phyloP scores from a whole-genome alignment of 768 basidiomycete species.

The Scleroderma bovista region DNA sequence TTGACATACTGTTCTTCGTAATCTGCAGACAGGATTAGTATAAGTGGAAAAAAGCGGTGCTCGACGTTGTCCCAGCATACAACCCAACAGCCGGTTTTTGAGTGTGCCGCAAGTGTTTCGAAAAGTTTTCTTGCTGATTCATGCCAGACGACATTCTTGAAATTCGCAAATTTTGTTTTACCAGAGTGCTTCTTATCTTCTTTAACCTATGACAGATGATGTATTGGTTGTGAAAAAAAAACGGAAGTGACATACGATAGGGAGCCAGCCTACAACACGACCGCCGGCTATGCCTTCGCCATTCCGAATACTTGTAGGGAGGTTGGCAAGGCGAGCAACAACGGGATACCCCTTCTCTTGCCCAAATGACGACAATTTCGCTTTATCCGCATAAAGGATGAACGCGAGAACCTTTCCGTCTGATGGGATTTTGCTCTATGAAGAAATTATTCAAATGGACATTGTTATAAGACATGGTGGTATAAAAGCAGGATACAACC shows the following conservation, averaged over 20 bases:
- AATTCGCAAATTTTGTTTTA: slow-evolving; percentile 4
- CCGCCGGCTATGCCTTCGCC: slow-evolving; percentile 30
- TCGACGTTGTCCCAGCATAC: slow-evolving; percentile 26
- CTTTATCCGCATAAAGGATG: slow-evolving; percentile 37
- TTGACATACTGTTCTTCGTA: slow-evolving; percentile 41
- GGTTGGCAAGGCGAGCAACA: slow-evolving; percentile 27
- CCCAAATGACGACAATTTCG: slow-evolving; percentile 36
- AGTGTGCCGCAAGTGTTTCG: not conserved
- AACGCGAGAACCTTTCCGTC: slow-evolving; percentile 24
- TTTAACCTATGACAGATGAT: not conserved
- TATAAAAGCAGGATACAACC: not conserved
- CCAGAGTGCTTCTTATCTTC: slow-evolving; percentile 2
- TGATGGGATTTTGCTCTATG: not conserved
- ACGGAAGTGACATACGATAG: slow-evolving; percentile 19
- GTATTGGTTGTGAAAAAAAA: not conserved
- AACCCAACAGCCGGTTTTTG: slow-evolving; percentile 3
- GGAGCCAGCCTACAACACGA: too few species aligned
- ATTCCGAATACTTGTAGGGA: slow-evolving; percentile 29
- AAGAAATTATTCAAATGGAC: not conserved
- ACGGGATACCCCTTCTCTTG: slow-evolving; percentile 35
- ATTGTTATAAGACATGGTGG: not conserved
- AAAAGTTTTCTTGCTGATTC: slow-evolving; percentile 4
- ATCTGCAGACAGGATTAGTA: slow-evolving; percentile 35
- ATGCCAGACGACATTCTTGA: slow-evolving; percentile 9
- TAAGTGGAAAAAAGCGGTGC: slow-evolving; percentile 28